A percentile compares a stretch with the other conserved stretches of the same genome.
Conservation (phyloP, 306 rosid genomes). For the Luffa acutangula region DNA sequence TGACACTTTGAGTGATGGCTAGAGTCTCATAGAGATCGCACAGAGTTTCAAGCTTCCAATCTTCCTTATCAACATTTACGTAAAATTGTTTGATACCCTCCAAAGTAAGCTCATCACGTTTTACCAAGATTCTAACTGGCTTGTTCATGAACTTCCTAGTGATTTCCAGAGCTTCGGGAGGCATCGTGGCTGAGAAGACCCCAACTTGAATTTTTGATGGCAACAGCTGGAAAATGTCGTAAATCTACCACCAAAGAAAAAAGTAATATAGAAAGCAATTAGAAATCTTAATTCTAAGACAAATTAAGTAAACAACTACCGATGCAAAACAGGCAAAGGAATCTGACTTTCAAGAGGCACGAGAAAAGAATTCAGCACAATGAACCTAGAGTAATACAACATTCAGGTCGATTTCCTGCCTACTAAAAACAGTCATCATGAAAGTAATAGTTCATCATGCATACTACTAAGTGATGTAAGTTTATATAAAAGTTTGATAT, state of each 20-base stretch:
- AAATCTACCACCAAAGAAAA: conserved; percentile 48
- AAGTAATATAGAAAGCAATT: not conserved
- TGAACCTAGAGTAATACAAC: not conserved
- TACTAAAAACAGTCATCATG: not conserved
- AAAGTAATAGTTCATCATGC: not conserved
- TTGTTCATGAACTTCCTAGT: conserved; percentile 94
- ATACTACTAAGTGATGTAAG: not conserved
- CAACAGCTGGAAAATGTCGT: conserved; percentile 90
- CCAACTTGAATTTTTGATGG: conserved; percentile 92
- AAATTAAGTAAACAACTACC: not conserved
- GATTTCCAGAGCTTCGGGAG: conserved; percentile 95
- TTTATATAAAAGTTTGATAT: not conserved
- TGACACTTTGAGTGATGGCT: conserved; percentile 93
- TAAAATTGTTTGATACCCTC: conserved; percentile 96
- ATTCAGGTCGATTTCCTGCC: not conserved
- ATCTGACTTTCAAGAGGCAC: not conserved
- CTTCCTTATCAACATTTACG: conserved; percentile 81
- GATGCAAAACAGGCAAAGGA: not conserved
- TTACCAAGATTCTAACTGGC: conserved; percentile 90
- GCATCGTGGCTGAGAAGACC: conserved; percentile 99
- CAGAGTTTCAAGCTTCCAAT: conserved; percentile 90
- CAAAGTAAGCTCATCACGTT: conserved; percentile 91
- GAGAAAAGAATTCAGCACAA: not conserved
- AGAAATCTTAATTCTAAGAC: not conserved
- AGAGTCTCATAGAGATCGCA: conserved; percentile 89